Base-by-base conservation (phyloP, 2,329 filamentous ascomycete species). In the Arthrobotrys conoides region DNA sequence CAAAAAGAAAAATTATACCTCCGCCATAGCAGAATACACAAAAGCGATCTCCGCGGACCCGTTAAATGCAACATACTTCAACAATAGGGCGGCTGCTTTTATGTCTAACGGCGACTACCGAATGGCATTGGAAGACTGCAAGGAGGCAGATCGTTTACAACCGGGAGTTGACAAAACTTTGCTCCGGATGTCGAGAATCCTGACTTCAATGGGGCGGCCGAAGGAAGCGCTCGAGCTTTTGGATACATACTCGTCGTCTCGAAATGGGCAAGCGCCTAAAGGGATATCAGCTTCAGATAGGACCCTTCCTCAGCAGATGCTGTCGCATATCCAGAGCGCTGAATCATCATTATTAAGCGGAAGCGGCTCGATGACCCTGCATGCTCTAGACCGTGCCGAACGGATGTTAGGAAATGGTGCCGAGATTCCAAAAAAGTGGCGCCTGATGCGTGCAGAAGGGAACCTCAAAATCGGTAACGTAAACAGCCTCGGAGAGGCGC, bases 61-160 rank as follows among this genome's bases (percentile, higher is more conserved):
- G 68, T 88, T 91, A 82, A 96, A 94, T 65, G 87, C 94, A 41
- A 97, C 94, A 55, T 98, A 97, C 85, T 89, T 97, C 81, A 95
- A 93, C 84, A 99, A 99, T 87, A 92, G 96, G 83, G 94, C 96
- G 46, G 96, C 96, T 33, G 96, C 96, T 41, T 93, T 93, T 86
- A 78, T 78, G 68, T 72, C 68, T 14, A 78, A 78, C 55, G 68
- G 75, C 5, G 75, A 78, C 18, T 78, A 78, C 27, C 68, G 67
- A n/a, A 97, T 99, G 88, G 96, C 96, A 16, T 87, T 98, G 76
- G 93, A 96, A 71, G 96, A 99, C 85, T 96, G 93, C 85, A 91
- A 90, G 82, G 89, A 88, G 69, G 93, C 96, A 5, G 90, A 93
- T 81, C 91, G 95, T 81, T 86, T 97, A 51, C 94, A 98, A 80